Evolutionary conservation across 306 rosid species (phyloP), one percentile per base, ranked within the genome.

Genomic region (Quercus mongolica): DNA sequence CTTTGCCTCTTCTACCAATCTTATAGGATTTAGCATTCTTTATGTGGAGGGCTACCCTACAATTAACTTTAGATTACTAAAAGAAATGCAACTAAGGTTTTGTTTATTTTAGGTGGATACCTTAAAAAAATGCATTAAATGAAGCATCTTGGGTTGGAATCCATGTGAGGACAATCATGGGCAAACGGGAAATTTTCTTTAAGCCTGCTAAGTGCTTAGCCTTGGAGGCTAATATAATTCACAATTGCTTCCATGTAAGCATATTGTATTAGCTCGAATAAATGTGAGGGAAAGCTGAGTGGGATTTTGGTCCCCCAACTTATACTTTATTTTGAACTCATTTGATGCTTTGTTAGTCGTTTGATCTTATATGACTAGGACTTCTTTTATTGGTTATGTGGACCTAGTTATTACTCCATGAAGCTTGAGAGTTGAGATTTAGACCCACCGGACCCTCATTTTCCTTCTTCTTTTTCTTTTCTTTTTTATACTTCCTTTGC

Each of bases 81-180:
- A 62, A 70, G 44, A 28, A 75, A 19, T 57, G 44, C 54, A 78
- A 68, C 62, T n/a, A 52, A 74, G 74, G 73, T 20, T 75, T 25
- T 26, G 9, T 74, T 65, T 73, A 63, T 19, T 38, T 21, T 52
- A 65, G 74, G 78, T 46, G 81, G 73, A 57, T 57, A n/a, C 30
- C 69, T 80, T 77, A 73, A 76, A 79, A 67, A 73, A 80, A 9
- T 41, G 38, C 18, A 21, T 25, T 26, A 73, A 71, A 54, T 8
- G 44, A 38, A 52, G 75, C 57, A 54, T 35, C 68, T 69, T 35
- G 67, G 85, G 80, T 74, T 80, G 87, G 85, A 77, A 73, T 80
- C 87, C 92, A 86, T 85, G 91, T 87, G 91, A 85, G 62, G 86
- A 83, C 90, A 88, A 80, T 87, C 82, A 87, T 88, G 87, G 86